Base-by-base conservation (phyloP, 106 monocot genomes). In the Acorus calamus region DNA sequence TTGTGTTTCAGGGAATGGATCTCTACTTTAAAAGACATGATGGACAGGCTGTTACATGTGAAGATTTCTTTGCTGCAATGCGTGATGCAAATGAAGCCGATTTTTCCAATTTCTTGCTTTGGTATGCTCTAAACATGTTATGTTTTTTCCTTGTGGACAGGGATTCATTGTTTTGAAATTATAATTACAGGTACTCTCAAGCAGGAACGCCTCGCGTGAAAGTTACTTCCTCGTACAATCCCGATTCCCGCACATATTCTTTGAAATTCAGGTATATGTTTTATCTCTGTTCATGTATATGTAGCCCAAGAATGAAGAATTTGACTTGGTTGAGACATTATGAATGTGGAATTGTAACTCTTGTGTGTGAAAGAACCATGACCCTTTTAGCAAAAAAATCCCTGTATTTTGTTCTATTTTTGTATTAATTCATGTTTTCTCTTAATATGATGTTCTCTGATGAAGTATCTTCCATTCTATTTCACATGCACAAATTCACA, bases 21-120 rank as follows among this genome's bases (percentile, higher is more conserved):
- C 92, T 98, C 48, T 98, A 92, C 68, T 98, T 98, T 63, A 65
- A 92, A 77, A 98, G 96, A 73, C 96, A 98, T 66, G 96, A 98
- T 77, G 96, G 96, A 56, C 96, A 98, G 78, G 96, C 96, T 13
- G 96, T 98, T 14, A 92, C 96, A 42, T 98, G 96, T 66, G 96
- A 98, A 81, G 92, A 98, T 56, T 98, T 98, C 57, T 98, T 82
- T 83, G 92, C 96, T 55, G 87, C 96, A 9, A 92, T 98, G 96
- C 72, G 87, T 57, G 96, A 98, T 85, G 96, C 96, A 56, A 98
- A 92, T 79, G 75, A 74, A 76, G 87, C 80, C 7, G 88, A 98
- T 64, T 70, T 98, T 50, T 76, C 83, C 46, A 84, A 80, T 69
- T 98, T 98, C 75, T 74, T 98, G 28, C 67, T 77, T 63, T 98